These are phyloP conservation scores for Hyphodiscus sp. DNA, from an alignment of 2,329 filamentous ascomycete genomes.

Conservation along the genomic window DNA sequence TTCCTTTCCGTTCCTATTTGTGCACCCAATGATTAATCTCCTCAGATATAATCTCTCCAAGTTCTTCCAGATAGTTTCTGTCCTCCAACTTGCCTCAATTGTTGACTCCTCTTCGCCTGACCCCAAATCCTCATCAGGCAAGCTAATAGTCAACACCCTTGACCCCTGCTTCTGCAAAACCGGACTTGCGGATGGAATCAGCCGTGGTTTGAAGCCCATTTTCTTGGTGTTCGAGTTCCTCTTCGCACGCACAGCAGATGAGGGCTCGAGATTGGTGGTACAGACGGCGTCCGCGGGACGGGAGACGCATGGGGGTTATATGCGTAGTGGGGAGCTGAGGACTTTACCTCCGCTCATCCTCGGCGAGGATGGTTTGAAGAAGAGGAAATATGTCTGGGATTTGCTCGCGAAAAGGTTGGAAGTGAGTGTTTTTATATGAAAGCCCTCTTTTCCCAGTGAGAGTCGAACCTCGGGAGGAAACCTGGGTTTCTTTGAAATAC, in stretches of 20 bases:
- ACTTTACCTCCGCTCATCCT: background rate
- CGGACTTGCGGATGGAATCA: background rate
- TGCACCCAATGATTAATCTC: background rate
- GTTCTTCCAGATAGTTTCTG: background rate
- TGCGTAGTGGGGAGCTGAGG: background rate
- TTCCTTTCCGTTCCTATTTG: background rate
- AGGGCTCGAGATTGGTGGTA: background rate
- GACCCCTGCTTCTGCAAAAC: conserved; percentile 6
- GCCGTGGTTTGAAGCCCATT: background rate
- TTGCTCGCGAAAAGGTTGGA: background rate
- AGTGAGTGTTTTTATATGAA: too few species aligned
- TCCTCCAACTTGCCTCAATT: conserved; percentile 1
- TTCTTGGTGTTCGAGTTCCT: background rate
- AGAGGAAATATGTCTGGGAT: background rate
- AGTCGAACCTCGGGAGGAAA: too few species aligned
- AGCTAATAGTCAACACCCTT: conserved; percentile 2
- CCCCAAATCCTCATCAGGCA: background rate
- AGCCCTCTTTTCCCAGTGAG: too few species aligned
- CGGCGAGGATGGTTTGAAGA: background rate
- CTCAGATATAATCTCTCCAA: conserved; percentile 7
- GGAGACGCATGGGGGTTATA: conserved; percentile 1
- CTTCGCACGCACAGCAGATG: background rate
- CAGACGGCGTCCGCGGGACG: background rate
- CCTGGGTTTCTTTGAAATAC: too few species aligned
- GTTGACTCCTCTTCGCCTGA: background rate